A percentile compares a stretch with the other conserved stretches of the same genome.
phyloP scores from a whole-genome alignment of 495 filamentous ascomycete species.

The Xylaria cubensis region DNA sequence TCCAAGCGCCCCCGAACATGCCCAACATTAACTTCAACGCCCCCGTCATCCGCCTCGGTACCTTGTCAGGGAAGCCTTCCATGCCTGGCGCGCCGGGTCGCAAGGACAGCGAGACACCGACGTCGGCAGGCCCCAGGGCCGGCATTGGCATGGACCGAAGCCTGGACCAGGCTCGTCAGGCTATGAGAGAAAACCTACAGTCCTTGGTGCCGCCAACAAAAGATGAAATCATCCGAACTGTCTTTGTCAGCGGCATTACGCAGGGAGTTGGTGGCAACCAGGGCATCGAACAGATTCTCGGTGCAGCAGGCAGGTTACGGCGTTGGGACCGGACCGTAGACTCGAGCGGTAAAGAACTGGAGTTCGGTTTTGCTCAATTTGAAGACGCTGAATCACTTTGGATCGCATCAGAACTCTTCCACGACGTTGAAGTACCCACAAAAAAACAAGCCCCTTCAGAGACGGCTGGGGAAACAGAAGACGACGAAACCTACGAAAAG shows the following conservation, averaged over 20 bases:
- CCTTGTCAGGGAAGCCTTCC: constrained; percentile 67
- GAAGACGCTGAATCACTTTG: constrained; percentile 89
- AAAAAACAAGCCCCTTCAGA: constrained; percentile 68
- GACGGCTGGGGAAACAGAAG: constrained; percentile 44
- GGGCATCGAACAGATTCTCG: constrained; percentile 80
- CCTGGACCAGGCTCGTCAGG: constrained; percentile 71
- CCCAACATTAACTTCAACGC: constrained; percentile 98
- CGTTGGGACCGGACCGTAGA: constrained; percentile 80
- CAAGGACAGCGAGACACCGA: constrained; percentile 49
- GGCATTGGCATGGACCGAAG: constrained; percentile 72
- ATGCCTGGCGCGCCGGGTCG: constrained; percentile 53
- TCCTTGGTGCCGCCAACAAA: constrained; percentile 82
- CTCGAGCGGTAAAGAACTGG: constrained; percentile 68
- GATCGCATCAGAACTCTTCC: constrained; percentile 84
- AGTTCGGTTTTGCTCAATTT: constrained; percentile 97
- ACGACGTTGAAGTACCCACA: constrained; percentile 83
- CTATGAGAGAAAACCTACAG: constrained; percentile 76
- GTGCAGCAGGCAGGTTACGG: constrained; percentile 76
- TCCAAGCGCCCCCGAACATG: constrained; percentile 90
- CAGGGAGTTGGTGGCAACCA: constrained; percentile 79
- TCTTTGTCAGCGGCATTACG: constrained; percentile 88
- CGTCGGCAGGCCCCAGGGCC: constrained; percentile 59
- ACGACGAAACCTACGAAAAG: constrained; percentile 58
- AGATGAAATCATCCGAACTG: constrained; percentile 88
- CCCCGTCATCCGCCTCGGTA: constrained; percentile 91